Base-by-base conservation (phyloP, 2,329 filamentous ascomycete species). In the Penicillium thymicola region DNA sequence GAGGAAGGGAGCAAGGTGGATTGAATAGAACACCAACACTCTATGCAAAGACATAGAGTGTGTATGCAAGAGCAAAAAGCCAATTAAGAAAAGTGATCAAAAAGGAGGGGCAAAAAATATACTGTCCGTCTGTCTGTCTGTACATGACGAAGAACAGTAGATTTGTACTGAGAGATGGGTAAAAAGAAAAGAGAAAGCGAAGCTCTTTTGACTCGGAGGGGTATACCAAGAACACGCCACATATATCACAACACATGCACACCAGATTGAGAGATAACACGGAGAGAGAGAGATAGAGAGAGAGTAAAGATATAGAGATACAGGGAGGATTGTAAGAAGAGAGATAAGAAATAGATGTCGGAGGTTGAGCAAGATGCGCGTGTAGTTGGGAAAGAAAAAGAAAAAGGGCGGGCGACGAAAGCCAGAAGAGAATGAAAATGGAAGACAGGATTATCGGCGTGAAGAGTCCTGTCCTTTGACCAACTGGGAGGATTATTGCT, bases 141-240 rank as follows among this genome's bases (percentile, higher is more conserved):
- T 59, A 64, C 60, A 64, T 18, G 30, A 40, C 21, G 41, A 52
- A 28, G 48, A 46, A 40, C 50, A 41, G 41, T 56, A 51, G 14
- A 52, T 52, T 45, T 48, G 47, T 28, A 42, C 45, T 56, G 32
- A 13, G 37, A 44, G 45, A 43, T n/a, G 46, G 46, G 37, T 4
- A 9, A 55, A 59, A 55, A 43, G 40, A 50, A 38, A 49, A 49
- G 27, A 50, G 32, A 52, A 58, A 51, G 36, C 42, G 27, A 52
- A 54, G 50, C 50, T 52, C 61, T 66, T 64, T 63, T 62, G 62
- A 63, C 57, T 60, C 59, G 48, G 57, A 58, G 62, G 64, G 64
- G 64, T 66, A 66, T 66, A 67, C 62, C 62, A 65, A 51, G 47
- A 65, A 66, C 64, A 66, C 63, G 62, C 59, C 64, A 66, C 64